These are phyloP conservation scores for Rhamnella rubrinervis DNA, from an alignment of 331 rosid species.

Conservation along the genomic window DNA sequence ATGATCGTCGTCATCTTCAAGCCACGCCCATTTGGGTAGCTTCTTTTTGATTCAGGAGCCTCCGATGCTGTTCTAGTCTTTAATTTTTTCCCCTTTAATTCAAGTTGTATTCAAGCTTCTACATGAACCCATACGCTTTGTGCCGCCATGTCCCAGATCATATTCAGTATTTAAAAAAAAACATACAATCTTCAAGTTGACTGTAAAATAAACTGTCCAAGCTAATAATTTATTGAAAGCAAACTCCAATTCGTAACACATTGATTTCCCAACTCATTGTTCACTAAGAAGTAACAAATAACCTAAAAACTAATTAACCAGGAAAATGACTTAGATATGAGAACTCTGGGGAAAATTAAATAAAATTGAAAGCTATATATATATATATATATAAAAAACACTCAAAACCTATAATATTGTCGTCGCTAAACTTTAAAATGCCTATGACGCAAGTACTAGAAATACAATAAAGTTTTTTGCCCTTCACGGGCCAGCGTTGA, in stretches of 20 bases:
- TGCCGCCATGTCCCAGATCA: neutral
- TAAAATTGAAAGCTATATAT: neutral
- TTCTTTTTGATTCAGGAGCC: no score
- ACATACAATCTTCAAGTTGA: neutral
- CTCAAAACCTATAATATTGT: neutral
- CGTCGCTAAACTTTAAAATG: neutral
- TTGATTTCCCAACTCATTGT: neutral
- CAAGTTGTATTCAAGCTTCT: no score
- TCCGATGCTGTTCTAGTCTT: no score
- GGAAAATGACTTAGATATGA: no score
- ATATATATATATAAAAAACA: neutral
- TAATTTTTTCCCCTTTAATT: no score
- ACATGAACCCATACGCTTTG: no score
- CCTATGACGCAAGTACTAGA: neutral
- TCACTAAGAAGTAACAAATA: no score
- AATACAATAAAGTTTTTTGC: neutral
- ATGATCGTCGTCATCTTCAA: no score
- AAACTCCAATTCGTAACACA: neutral
- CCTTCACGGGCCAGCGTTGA: conserved; percentile 27
- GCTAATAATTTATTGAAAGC: neutral
- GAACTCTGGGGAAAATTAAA: neutral
- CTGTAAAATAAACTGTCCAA: no score
- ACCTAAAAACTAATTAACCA: no score
- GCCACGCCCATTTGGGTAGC: no score
- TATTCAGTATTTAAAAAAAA: neutral